Conservation (phyloP, 2,329 filamentous ascomycete species). For the Cadophora gregata region DNA sequence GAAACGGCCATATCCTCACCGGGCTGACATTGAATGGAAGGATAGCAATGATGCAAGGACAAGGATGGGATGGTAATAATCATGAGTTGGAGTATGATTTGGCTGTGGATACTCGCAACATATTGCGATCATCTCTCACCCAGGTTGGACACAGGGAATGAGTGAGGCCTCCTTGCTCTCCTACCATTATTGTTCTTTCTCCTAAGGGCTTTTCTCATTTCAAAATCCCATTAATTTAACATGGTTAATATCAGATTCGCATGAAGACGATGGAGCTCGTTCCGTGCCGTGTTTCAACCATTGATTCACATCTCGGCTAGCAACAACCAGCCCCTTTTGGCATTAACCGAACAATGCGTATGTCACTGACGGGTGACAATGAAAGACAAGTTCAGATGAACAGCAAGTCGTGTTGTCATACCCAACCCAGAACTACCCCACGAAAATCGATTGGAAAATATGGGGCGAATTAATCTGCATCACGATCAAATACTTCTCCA, state of each 20-base stretch:
- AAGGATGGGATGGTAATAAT: too few species aligned
- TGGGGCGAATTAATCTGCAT: neutral
- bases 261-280: neutral
- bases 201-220: neutral
- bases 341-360: neutral
- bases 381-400: too few species aligned
- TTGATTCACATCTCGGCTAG: neutral
- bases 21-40: too few species aligned
- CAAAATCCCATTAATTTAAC: neutral
- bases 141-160: too few species aligned
- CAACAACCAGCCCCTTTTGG: neutral
- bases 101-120: too few species aligned
- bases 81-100: too few species aligned
- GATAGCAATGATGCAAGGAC: too few species aligned
- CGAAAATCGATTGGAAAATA: neutral
- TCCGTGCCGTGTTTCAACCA: slow-evolving; percentile 9
- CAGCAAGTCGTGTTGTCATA: too few species aligned
- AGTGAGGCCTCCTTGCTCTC: neutral
- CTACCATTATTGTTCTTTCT: neutral
- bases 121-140: too few species aligned
- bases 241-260: neutral
- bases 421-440: too few species aligned
- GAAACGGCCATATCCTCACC: too few species aligned
- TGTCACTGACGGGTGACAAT: too few species aligned
- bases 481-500: neutral